These are phyloP conservation scores for Candida jianshihensis DNA, from an alignment of 805 yeast genomes.

Conservation along the genomic window DNA sequence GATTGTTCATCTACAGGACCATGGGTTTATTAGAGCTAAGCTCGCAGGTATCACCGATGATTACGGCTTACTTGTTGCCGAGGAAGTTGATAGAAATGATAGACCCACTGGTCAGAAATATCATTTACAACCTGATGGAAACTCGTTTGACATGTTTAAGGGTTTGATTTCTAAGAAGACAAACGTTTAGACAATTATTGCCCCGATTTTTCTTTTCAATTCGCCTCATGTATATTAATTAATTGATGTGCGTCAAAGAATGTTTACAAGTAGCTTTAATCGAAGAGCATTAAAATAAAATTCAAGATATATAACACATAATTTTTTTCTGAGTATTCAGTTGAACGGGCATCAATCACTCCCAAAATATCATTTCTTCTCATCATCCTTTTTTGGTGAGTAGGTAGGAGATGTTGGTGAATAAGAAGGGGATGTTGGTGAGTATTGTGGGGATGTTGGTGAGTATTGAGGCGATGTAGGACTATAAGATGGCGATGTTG, in stretches of 20 bases:
- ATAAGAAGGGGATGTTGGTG: constrained; percentile 39
- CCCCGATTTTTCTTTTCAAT: too few relatives aligned
- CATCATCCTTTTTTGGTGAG: constrained; percentile 25
- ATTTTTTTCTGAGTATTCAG: too few relatives aligned
- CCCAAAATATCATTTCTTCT: constrained; percentile 6
- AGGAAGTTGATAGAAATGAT: constrained; percentile 46
- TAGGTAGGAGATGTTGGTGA: constrained; percentile 37
- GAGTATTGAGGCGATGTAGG: constrained; percentile 52
- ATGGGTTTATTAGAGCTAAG: constrained; percentile 46
- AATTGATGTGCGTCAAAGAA: too few relatives aligned
- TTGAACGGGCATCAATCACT: neutral
- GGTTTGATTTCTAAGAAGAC: constrained; percentile 71
- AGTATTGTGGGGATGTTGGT: constrained; percentile 39
- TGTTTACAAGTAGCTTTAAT: too few relatives aligned
- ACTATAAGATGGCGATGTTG: constrained; percentile 59
- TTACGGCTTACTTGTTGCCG: constrained; percentile 76
- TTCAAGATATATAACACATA: constrained; percentile 6
- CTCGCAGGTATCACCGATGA: constrained; percentile 79
- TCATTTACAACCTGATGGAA: constrained; percentile 93
- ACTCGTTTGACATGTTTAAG: constrained; percentile 89
- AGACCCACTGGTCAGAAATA: constrained; percentile 45
- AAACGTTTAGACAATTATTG: neutral
- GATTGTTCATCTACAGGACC: constrained; percentile 57
- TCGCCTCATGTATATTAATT: too few relatives aligned
- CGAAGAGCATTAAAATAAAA: constrained; percentile 1